These are phyloP conservation scores for Cochlearia excelsa DNA, from an alignment of 345 rosid genomes.

Conservation along the genomic window DNA sequence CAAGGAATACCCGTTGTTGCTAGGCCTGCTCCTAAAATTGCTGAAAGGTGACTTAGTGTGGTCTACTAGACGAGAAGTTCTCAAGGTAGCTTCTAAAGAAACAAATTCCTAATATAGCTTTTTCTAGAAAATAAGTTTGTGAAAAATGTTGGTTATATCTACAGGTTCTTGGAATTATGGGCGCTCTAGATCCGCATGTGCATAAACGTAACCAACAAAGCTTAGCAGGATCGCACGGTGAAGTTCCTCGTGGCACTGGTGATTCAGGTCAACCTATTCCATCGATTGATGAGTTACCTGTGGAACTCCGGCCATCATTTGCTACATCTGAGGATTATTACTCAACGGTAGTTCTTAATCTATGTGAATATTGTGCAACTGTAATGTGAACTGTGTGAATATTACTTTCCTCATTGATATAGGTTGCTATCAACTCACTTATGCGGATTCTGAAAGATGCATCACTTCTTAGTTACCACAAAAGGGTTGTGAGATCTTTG, in stretches of 20 bases:
- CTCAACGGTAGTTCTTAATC: conserved; percentile 62
- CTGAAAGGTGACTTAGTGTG: conserved; percentile 93
- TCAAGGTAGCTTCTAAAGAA: conserved; percentile 62
- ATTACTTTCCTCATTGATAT: conserved; percentile 30
- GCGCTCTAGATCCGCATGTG: conserved; percentile 94
- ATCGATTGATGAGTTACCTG: conserved; percentile 75
- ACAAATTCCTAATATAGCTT: conserved; percentile 23
- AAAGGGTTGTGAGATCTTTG: conserved; percentile 94
- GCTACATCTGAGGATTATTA: conserved; percentile 95
- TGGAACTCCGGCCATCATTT: conserved; percentile 92
- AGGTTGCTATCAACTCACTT: conserved; percentile 98
- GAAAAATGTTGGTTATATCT: conserved; percentile 27
- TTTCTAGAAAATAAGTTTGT: conserved; percentile 24
- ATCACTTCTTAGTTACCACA: conserved; percentile 93
- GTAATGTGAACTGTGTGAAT: conserved; percentile 26
- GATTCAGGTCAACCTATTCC: conserved; percentile 95
- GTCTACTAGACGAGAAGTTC: conserved; percentile 97
- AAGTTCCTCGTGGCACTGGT: conserved; percentile 78
- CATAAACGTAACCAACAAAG: conserved; percentile 86
- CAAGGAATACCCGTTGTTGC: conserved; percentile 84
- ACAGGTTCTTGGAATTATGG: conserved; percentile 99
- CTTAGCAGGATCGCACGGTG: conserved; percentile 81
- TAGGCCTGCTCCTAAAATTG: conserved; percentile 91
- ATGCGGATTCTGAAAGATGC: conserved; percentile 98
- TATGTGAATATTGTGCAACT: conserved; percentile 15